A percentile compares a stretch with the other conserved stretches of the same genome.
Conservation (phyloP, 768 basidiomycete species). For the Mycena vulgaris region DNA sequence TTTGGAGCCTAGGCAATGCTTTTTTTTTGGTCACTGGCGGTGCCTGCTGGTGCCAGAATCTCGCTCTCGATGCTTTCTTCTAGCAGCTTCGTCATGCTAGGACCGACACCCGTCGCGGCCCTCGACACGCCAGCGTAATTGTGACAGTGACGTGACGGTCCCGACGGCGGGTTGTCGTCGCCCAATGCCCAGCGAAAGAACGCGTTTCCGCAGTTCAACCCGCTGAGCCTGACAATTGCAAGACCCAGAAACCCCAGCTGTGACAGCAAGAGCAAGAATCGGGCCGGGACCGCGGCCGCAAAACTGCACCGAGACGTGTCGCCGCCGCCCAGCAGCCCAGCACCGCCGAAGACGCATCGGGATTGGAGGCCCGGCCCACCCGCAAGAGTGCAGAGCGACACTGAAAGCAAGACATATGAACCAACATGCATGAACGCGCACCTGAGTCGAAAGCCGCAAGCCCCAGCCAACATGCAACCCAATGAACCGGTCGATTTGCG, state of each 20-base stretch:
- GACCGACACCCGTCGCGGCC: neutral
- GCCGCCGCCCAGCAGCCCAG: neutral
- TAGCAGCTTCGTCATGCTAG: too few relatives aligned
- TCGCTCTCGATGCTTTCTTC: too few relatives aligned
- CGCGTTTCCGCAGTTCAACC: neutral
- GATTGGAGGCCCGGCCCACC: too few relatives aligned
- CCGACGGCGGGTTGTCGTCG: neutral
- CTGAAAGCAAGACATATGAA: neutral
- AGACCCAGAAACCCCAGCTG: neutral
- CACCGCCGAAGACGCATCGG: neutral
- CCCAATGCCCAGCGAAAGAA: neutral
- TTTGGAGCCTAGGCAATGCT: too few relatives aligned
- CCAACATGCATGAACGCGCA: neutral
- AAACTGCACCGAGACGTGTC: neutral
- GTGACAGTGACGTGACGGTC: conserved; percentile 1
- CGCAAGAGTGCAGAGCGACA: neutral
- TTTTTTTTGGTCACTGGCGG: too few relatives aligned
- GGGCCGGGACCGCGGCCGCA: too few relatives aligned
- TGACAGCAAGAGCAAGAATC: neutral
- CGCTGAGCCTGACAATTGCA: neutral
- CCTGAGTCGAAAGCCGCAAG: neutral
- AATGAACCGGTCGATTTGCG: too few relatives aligned
- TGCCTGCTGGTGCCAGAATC: too few relatives aligned
- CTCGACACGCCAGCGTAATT: neutral
- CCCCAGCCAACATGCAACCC: neutral